These are phyloP conservation scores for Lepiota brunneoincarnata DNA, from an alignment of 768 basidiomycete genomes.

Conservation along the genomic window DNA sequence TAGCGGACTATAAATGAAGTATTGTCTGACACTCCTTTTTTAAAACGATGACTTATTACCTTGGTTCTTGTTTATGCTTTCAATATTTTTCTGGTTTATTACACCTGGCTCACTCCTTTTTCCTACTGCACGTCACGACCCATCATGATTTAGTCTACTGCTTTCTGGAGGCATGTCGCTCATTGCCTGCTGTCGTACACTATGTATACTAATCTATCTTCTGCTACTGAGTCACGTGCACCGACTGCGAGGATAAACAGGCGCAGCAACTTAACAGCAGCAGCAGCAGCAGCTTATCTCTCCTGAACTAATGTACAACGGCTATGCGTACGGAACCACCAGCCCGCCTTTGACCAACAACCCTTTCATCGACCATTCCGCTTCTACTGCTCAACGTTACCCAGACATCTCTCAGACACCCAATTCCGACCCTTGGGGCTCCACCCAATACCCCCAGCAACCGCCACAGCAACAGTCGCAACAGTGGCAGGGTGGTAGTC, in stretches of 20 bases:
- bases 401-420: slow-evolving; percentile 53
- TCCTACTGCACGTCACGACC: background rate
- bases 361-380: slow-evolving; percentile 58
- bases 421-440: slow-evolving; percentile 15
- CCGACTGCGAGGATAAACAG: no score
- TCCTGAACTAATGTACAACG: slow-evolving; percentile 35
- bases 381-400: slow-evolving; percentile 41
- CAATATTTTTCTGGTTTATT: background rate
- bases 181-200: no score
- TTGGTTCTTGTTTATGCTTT: slow-evolving; percentile 10
- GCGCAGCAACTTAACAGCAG: no score
- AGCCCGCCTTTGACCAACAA: slow-evolving; percentile 54
- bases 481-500: slow-evolving; percentile 11
- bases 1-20: background rate
- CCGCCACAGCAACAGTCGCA: slow-evolving; percentile 29
- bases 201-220: no score
- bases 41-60: slow-evolving; percentile 8
- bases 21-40: background rate
- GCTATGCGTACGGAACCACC: slow-evolving; percentile 33
- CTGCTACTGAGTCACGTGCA: no score
- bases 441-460: slow-evolving; percentile 31
- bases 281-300: background rate
- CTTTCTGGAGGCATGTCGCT: no score
- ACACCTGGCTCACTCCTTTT: slow-evolving; percentile 2
- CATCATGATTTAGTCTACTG: no score